A percentile compares a stretch with the other conserved stretches of the same genome.
phyloP scores from a whole-genome alignment of 73 alveolate genomes.

The Symbiodinium natans region DNA sequence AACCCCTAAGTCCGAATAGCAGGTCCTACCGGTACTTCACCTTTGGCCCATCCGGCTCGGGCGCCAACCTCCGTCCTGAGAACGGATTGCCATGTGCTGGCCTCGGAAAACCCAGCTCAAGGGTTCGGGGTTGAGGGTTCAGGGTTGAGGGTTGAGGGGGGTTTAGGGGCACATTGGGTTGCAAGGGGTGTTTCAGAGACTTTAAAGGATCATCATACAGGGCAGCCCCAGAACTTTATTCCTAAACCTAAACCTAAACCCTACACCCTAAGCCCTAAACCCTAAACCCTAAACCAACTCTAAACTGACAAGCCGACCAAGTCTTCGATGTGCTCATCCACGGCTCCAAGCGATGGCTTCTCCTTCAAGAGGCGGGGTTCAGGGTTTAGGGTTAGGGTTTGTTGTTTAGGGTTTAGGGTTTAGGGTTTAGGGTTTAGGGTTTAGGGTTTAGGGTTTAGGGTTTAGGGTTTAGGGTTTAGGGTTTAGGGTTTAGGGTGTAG shows the following conservation, averaged over 20 bases:
- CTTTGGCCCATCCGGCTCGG: slow-evolving; percentile 87
- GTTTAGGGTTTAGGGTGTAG: too few relatives aligned
- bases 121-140: neutral
- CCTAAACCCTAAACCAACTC: too few relatives aligned
- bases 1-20: neutral
- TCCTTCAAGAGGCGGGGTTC: slow-evolving; percentile 19
- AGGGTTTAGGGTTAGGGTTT: neutral
- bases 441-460: neutral
- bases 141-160: neutral
- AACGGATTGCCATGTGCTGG: slow-evolving; percentile 24
- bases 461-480: too few relatives aligned
- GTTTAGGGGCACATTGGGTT: too few relatives aligned
- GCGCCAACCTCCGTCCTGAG: slow-evolving; percentile 72
- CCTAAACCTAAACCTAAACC: too few relatives aligned
- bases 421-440: neutral
- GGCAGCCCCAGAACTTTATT: too few relatives aligned
- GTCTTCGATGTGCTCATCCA: slow-evolving; percentile 69
- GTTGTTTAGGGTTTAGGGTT: neutral
- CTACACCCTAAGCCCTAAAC: too few relatives aligned
- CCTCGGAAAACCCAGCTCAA: neutral
- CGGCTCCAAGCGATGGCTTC: slow-evolving; percentile 79
- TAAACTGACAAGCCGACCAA: neutral
- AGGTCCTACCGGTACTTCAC: slow-evolving; percentile 82
- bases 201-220: too few relatives aligned
- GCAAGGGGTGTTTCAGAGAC: neutral